phyloP scores from a whole-genome alignment of 192 early-diverging fungal species.

The Coemansia sp. region DNA sequence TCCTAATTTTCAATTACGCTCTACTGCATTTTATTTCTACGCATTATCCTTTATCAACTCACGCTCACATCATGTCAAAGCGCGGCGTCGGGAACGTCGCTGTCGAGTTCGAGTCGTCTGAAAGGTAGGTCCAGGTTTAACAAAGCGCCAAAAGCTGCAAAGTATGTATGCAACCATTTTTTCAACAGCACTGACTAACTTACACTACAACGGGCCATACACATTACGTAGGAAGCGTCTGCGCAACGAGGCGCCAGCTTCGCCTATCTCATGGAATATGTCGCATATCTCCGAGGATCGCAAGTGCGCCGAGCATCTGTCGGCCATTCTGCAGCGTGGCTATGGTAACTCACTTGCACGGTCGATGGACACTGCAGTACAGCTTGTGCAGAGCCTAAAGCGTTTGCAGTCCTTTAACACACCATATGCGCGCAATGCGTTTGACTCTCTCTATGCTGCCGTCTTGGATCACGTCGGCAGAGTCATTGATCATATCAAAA shows the following conservation, averaged over 20 bases:
- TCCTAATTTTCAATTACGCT: background rate
- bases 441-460: conserved; percentile 23
- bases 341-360: conserved; percentile 12
- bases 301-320: conserved; percentile 11
- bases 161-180: background rate
- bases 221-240: conserved; percentile 39
- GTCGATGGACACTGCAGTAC: conserved; percentile 29
- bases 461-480: conserved; percentile 38
- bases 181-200: no score
- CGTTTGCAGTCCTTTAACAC: conserved; percentile 24
- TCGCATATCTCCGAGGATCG: conserved; percentile 22
- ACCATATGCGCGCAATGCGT: conserved; percentile 13
- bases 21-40: background rate
- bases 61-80: conserved; percentile 8
- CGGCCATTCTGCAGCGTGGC: conserved; percentile 12
- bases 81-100: conserved; percentile 22
- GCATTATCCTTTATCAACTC: background rate
- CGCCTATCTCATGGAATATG: conserved; percentile 6
- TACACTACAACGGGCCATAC: background rate
- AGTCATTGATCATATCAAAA: conserved; percentile 20
- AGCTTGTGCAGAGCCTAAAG: conserved; percentile 41
- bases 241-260: conserved; percentile 15
- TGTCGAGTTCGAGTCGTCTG: conserved; percentile 36
- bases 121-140: conserved; percentile 14
- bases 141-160: background rate